Base-by-base conservation (phyloP, 1,284 basidiomycete species). In the Crucibulum cyathiforme region DNA sequence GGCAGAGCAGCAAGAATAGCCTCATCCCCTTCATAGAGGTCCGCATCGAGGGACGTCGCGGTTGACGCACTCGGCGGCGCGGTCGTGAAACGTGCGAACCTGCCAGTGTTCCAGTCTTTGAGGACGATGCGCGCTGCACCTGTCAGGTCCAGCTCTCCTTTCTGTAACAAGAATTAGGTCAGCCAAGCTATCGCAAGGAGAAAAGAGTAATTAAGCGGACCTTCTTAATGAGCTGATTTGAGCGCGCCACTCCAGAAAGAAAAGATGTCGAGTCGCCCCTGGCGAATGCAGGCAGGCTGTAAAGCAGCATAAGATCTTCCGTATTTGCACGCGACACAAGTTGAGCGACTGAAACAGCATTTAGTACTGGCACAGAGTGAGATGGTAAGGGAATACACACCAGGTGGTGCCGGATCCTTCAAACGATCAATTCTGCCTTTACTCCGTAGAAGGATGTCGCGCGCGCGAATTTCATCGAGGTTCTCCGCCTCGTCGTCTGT, bases 251-350 rank as follows among this genome's bases (percentile, higher is more conserved):
- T 55, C 89, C 89, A 39, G 91, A 85, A 41, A 98, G 82, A 83
- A 98, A 96, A 0, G 89, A 87, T 53, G 85, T 83, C 15, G 86
- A 77, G 63, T 95, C 89, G 2, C 89, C 88, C 45, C 82, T 81
- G n/a, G 84, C 70, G 72, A 96, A 96, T 24, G 90, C 91, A 12
- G 96, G 93, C n/a, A 96, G 82, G 69, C 87, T 90, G 80, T 96
- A 97, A 56, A 90, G 82, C 49, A 97, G 80, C 92, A 96, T 96
- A 52, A 98, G 80, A 74, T 97, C 95, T 70, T 96, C 90, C 17
- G 85, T 77, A 66, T 87, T 88, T 13, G 92, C 88, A 38, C 88
- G 87, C 36, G 85, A 74, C n/a, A 96, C 81, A 61, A 98, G 87
- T 63, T 91, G 84, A 36, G 85, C 79, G 61, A 93, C 94, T 95